Base-by-base conservation (phyloP, 306 rosid genomes). In the Comarum palustre region DNA sequence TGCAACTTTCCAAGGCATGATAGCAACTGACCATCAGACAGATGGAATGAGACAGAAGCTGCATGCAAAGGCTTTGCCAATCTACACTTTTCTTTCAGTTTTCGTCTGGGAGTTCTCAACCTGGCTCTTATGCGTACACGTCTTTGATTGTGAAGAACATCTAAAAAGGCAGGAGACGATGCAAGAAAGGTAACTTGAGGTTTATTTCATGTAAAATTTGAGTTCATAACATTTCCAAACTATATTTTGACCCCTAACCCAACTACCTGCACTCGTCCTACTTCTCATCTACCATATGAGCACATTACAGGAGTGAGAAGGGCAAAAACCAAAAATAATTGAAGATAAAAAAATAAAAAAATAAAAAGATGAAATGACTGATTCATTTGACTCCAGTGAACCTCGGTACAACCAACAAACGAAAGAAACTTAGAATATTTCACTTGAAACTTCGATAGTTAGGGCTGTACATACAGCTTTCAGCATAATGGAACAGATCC, bases 401-500 rank as follows among this genome's bases (percentile, higher is more conserved):
- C 16, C 20, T 13, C 8, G 2, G 67, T 58, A 42, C 32, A 42
- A 27, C 27, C 39, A 64, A 39, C 39, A 68, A 3, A 45, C 4
- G 0, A 24, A 29, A 29, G 65, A 29, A 58, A 59, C 20, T 31
- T 31, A 5, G 4, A 60, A 29, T 31, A 59, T 11, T 72, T 88
- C 88, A 91, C 63, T 91, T 89, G 79, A 88, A 91, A 79, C 71
- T 77, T 77, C 89, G 87, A 54, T 94, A 94, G 68, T 76, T 14
- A 2, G 99, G 97, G 63, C 86, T 82, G 85, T 94, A 94, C 97
- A 94, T 91, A 69, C 95, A 94, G 82, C 93, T 85, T 89, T 89
- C 96, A 6, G 97, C 99, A 79, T 82, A 82, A 69, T 78, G 70
- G 81, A 84, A 87, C 89, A 94, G 82, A 86, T 94, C 96, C 66